Evolutionary conservation across 441 rosid genomes (phyloP).

Genomic region (Eugenia klotzschiana): DNA sequence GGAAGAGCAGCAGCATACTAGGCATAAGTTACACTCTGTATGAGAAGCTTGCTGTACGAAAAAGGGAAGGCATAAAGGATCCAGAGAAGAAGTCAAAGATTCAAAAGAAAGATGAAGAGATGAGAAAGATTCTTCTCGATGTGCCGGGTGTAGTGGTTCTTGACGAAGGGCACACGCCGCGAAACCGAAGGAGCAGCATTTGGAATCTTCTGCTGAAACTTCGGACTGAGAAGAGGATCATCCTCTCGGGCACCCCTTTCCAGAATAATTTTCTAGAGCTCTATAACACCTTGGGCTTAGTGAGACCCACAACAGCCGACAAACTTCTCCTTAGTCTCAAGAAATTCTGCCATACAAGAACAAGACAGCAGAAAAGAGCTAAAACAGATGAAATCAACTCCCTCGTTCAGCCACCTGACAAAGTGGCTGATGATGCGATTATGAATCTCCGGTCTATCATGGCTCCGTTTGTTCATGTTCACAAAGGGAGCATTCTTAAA

Average conservation of each 20-base stretch:
- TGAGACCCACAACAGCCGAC: constrained; percentile 26
- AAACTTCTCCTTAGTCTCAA: not conserved
- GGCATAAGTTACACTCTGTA: constrained; percentile 47
- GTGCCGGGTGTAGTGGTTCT: constrained; percentile 39
- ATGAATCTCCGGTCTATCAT: constrained; percentile 21
- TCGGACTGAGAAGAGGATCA: constrained; percentile 38
- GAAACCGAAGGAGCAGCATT: constrained; percentile 32
- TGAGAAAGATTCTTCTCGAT: constrained; percentile 25
- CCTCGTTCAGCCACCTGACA: constrained; percentile 9
- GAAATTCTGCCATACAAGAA: constrained; percentile 1
- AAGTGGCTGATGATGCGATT: constrained; percentile 5
- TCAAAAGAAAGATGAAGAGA: not conserved
- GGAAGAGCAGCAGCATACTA: constrained; percentile 32
- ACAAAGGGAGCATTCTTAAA: constrained; percentile 42
- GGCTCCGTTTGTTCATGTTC: constrained; percentile 54
- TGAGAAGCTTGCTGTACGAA: constrained; percentile 24
- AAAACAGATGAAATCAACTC: constrained; percentile 15
- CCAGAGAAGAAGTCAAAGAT: not conserved
- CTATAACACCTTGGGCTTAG: constrained; percentile 35
- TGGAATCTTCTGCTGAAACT: constrained; percentile 45
- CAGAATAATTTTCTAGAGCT: constrained; percentile 71
- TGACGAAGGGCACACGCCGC: constrained; percentile 71
- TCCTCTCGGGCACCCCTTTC: constrained; percentile 76
- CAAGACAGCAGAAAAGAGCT: constrained; percentile 8
- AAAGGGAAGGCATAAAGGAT: not conserved